These are phyloP conservation scores for Exserohilum turcica DNA, from an alignment of 2,329 filamentous ascomycete genomes.

Conservation along the genomic window DNA sequence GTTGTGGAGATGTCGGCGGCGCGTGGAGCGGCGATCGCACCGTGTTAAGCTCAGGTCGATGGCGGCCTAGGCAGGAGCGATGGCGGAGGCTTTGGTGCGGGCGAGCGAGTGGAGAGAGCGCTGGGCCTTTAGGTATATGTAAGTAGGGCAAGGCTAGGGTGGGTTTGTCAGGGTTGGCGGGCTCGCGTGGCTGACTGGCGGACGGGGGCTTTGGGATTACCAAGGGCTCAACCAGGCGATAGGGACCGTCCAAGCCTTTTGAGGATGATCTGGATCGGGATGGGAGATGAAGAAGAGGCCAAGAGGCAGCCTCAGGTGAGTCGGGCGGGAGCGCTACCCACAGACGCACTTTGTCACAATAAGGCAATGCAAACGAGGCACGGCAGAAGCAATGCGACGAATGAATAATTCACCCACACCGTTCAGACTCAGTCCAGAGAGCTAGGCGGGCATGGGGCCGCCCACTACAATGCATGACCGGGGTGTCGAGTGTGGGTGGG, in stretches of 20 bases:
- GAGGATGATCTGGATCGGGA: slow-evolving; percentile 49
- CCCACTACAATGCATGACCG: slow-evolving; percentile 42
- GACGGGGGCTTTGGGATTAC: slow-evolving; percentile 39
- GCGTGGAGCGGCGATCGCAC: slow-evolving; percentile 53
- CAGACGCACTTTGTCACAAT: slow-evolving; percentile 45
- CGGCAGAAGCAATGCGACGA: slow-evolving; percentile 46
- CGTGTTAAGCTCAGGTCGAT: slow-evolving; percentile 57
- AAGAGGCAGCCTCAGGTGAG: slow-evolving; percentile 46
- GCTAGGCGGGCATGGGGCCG: slow-evolving; percentile 40
- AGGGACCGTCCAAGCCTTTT: slow-evolving; percentile 50
- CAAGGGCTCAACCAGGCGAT: slow-evolving; percentile 49
- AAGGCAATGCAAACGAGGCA: slow-evolving; percentile 48
- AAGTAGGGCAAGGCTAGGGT: slow-evolving; percentile 51
- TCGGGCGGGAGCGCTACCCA: slow-evolving; percentile 44
- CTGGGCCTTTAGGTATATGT: slow-evolving; percentile 51
- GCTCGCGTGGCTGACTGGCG: slow-evolving; percentile 52
- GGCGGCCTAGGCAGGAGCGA: slow-evolving; percentile 50
- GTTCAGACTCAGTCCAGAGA: slow-evolving; percentile 42
- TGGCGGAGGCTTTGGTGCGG: slow-evolving; percentile 50
- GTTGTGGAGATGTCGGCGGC: slow-evolving; percentile 39
- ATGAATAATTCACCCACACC: slow-evolving; percentile 46
- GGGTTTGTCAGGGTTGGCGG: slow-evolving; percentile 43
- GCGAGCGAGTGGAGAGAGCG: slow-evolving; percentile 49
- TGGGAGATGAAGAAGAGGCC: slow-evolving; percentile 41
- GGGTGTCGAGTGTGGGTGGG: no score